Base-by-base conservation (phyloP, 257 asterid species). In the Penstemon newberryi region DNA sequence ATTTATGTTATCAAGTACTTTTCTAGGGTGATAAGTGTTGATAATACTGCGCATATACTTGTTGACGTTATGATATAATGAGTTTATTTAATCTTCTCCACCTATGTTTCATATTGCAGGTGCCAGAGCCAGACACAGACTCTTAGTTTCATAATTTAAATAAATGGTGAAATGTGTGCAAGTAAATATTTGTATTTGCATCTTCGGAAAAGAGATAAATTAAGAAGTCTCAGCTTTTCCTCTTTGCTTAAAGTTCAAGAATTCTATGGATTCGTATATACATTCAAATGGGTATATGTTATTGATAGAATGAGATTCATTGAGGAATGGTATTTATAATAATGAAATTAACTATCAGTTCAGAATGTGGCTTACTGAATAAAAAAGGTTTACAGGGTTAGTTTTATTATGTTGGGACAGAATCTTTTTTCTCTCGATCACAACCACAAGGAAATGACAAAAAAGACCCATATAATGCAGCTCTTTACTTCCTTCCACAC, bases 231-330 rank as follows among this genome's bases (percentile, higher is more conserved):
- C 73, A 62, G 62, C 56, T 52, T 72, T 66, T 61, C 70, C 33
- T 6, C 79, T 79, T 78, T 81, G 79, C 80, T 75, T 82, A 56
- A 71, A 79, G 80, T 74, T 40, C 84, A 80, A 80, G 82, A 70
- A 78, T 65, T 71, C 79, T 66, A 72, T 79, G 75, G 77, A 77
- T 82, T 74, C 81, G 66, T 63, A 15, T n/a, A 33, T 8, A 51
- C 41, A 37, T 50, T 19, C 54, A 46, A 56, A 60, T 67, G 42
- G 33, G 33, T 25, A 25, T 18, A 42, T 66, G 8, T 59, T n/a
- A 11, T 9, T 51, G 37, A 50, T 56, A 11, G 50, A 68, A 67
- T 68, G 72, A 46, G 63, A 50, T 50, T 56, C n/a, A n/a, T n/a
- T n/a, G n/a, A n/a, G n/a, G n/a, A n/a, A n/a, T n/a, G 13, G 36